Conservation (phyloP, 2,329 filamentous ascomycete genomes). For the Colletotrichum theobromicola region DNA sequence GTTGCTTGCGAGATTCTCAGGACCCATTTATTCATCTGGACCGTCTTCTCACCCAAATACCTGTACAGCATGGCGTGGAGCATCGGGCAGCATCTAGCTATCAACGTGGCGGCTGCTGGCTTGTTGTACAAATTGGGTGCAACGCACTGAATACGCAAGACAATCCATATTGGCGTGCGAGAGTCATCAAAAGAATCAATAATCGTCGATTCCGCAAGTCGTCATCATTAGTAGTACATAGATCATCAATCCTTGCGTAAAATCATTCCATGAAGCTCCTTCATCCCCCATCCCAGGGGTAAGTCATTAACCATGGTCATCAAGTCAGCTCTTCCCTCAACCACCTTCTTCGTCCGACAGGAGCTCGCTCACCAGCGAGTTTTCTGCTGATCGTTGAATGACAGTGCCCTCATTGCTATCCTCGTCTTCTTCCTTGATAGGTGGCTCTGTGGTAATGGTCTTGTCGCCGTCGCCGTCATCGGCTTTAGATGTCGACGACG, state of each 20-base stretch:
- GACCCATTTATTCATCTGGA: slow-evolving; percentile 97
- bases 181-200: not conserved
- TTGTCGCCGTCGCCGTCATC: slow-evolving; percentile 37
- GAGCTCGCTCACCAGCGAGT: slow-evolving; percentile 44
- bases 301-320: not conserved
- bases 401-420: slow-evolving; percentile 30
- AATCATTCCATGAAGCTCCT: not conserved
- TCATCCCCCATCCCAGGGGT: not conserved
- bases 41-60: slow-evolving; percentile 97
- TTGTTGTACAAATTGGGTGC: slow-evolving; percentile 59
- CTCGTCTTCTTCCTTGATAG: slow-evolving; percentile 54
- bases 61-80: slow-evolving; percentile 92
- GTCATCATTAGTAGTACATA: slow-evolving; percentile 18
- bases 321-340: not conserved
- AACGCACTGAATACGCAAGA: not conserved
- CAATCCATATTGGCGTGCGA: not conserved
- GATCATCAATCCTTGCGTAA: slow-evolving; percentile 12
- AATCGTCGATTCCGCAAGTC: not conserved
- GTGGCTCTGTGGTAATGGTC: slow-evolving; percentile 44
- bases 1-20: slow-evolving; percentile 82
- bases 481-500: slow-evolving; percentile 24
- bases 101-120: slow-evolving; percentile 71
- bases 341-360: slow-evolving; percentile 44
- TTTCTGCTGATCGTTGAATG: slow-evolving; percentile 28
- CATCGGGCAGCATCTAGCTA: slow-evolving; percentile 76